Evolutionary conservation across 2,329 filamentous ascomycete species (phyloP).

Genomic region (Chaetomiaceae sp.): DNA sequence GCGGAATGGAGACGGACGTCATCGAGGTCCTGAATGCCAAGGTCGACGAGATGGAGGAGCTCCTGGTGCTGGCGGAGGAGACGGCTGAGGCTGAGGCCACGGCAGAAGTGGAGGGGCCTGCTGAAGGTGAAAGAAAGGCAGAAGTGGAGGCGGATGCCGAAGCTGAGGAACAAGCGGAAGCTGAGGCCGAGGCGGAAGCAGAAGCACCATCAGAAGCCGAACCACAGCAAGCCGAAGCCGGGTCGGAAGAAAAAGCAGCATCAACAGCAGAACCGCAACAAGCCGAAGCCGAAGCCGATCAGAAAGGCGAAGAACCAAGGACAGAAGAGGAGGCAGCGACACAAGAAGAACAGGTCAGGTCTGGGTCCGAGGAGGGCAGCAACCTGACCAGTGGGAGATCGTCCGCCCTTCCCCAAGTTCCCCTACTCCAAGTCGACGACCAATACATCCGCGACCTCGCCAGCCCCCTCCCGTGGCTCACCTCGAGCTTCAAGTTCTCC

Average conservation of each 20-base stretch:
- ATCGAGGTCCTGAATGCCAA: constrained; percentile 37
- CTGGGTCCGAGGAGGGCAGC: neutral
- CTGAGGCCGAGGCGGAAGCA: neutral
- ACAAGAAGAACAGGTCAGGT: neutral
- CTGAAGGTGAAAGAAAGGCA: neutral
- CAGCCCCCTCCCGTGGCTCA: constrained; percentile 15
- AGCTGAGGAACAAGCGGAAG: neutral
- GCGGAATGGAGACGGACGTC: constrained; percentile 28
- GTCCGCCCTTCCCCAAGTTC: neutral
- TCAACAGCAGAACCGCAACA: neutral
- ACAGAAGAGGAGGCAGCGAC: neutral
- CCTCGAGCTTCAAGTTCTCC: constrained; percentile 6
- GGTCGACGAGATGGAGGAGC: constrained; percentile 41
- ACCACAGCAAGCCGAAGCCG: neutral
- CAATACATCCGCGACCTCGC: constrained; percentile 10
- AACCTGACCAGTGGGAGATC: neutral
- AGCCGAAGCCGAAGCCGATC: neutral
- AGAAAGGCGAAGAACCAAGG: neutral
- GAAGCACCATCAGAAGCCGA: neutral
- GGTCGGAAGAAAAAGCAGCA: neutral
- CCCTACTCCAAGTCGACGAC: neutral
- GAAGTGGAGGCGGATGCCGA: neutral
- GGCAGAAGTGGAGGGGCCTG: neutral
- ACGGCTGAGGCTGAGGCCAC: constrained; percentile 9
- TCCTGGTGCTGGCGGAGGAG: constrained; percentile 23